Evolutionary conservation across 176 grass and related monocot genomes (phyloP).

Genomic region (Microstegium vimineum): DNA sequence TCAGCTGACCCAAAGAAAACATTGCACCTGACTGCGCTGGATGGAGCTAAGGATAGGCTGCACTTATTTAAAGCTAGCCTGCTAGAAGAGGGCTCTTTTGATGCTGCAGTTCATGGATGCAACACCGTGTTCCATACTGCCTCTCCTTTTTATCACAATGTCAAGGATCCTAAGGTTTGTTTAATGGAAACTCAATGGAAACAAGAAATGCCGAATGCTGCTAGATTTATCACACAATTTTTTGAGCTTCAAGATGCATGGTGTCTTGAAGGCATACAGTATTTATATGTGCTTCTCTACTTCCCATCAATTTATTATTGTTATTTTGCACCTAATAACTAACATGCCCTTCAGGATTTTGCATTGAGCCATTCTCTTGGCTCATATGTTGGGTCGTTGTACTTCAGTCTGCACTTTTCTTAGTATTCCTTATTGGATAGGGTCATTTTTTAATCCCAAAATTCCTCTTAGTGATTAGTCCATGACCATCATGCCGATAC

Average conservation of each 20-base stretch:
- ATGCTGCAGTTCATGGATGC: constrained; percentile 34
- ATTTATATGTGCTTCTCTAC: neutral
- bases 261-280: neutral
- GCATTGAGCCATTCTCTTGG: neutral
- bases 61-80: constrained; percentile 57
- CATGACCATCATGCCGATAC: neutral
- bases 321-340: neutral
- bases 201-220: neutral
- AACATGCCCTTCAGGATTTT: neutral
- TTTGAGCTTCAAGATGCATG: neutral
- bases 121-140: constrained; percentile 60
- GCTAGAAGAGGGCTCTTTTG: constrained; percentile 49
- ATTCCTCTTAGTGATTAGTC: neutral
- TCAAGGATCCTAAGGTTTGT: constrained; percentile 51
- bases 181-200: neutral
- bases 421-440: neutral
- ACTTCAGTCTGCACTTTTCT: neutral
- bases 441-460: neutral
- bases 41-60: constrained; percentile 52
- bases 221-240: neutral
- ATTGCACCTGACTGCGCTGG: constrained; percentile 29
- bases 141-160: constrained; percentile 51
- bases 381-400: neutral
- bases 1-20: constrained; percentile 63
- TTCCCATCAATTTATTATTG: neutral